Percentiles rank a stretch among this genome's conserved stretches.
phyloP scores from a whole-genome alignment of 2,329 filamentous ascomycete species.

The Aplosporella prunicola region DNA sequence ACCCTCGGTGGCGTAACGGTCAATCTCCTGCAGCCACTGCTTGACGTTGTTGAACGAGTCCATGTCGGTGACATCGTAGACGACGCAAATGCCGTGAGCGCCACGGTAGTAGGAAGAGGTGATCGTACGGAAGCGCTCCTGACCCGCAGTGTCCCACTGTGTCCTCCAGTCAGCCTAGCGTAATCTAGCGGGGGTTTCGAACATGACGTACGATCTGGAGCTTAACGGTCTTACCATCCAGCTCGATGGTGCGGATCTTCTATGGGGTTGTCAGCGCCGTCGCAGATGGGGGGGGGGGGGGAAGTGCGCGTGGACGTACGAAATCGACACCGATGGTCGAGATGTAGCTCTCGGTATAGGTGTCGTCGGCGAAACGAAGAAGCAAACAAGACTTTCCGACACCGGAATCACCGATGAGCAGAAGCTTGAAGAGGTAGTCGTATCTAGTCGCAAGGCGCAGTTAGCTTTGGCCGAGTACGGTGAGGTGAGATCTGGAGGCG shows the following conservation, averaged over 20 bases:
- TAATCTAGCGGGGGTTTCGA: constrained; percentile 9
- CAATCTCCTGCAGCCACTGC: constrained; percentile 99
- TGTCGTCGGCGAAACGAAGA: constrained; percentile 95
- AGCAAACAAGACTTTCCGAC: constrained; percentile 99
- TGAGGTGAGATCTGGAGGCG: constrained; percentile 1
- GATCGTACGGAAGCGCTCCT: constrained; percentile 99
- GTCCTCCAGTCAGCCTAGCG: constrained; percentile 14
- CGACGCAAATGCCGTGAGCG: constrained; percentile 97
- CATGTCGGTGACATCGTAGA: constrained; percentile 99
- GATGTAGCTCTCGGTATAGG: constrained; percentile 99
- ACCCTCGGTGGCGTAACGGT: constrained; percentile 96
- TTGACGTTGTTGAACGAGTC: constrained; percentile 99
- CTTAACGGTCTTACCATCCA: constrained; percentile 99
- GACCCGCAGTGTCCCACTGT: constrained; percentile 97
- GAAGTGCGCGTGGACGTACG: constrained; percentile 47
- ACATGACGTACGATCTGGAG: constrained; percentile 77
- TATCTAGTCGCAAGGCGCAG: constrained; percentile 55
- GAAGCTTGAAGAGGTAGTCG: constrained; percentile 99
- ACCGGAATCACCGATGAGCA: constrained; percentile 99
- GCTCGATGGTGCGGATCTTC: constrained; percentile 99
- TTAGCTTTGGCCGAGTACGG: constrained; percentile 3
- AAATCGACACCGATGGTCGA: constrained; percentile 99
- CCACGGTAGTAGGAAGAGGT: constrained; percentile 99
- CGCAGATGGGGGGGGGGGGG: neutral
- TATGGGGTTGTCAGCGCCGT: constrained; percentile 35